Conservation (phyloP, 2,329 filamentous ascomycete genomes). For the Exutisphaerella laricina region DNA sequence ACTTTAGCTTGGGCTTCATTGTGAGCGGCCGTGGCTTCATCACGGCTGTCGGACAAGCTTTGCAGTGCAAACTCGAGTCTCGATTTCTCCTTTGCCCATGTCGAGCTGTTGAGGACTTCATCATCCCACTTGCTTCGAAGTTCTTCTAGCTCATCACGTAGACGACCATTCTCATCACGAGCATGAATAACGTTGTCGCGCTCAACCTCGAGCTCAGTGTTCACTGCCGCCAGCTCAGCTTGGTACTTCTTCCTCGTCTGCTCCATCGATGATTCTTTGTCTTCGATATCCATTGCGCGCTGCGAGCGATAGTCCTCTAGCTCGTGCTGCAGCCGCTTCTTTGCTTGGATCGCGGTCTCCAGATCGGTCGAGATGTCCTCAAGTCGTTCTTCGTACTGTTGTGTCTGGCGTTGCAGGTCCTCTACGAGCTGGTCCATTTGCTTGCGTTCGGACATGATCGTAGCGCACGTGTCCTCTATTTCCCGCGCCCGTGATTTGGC, state of each 20-base stretch:
- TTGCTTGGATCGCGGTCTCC: slow-evolving; percentile 76
- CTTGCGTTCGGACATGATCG: slow-evolving; percentile 86
- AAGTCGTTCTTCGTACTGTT: slow-evolving; percentile 82
- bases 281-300: slow-evolving; percentile 90
- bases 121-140: slow-evolving; percentile 96
- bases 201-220: slow-evolving; percentile 87
- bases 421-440: slow-evolving; percentile 83
- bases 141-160: slow-evolving; percentile 95
- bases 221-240: slow-evolving; percentile 79
- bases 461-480: slow-evolving; percentile 83
- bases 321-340: slow-evolving; percentile 93
- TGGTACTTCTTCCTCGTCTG: slow-evolving; percentile 98
- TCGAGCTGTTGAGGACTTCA: slow-evolving; percentile 93
- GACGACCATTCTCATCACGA: slow-evolving; percentile 73
- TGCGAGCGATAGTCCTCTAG: slow-evolving; percentile 96
- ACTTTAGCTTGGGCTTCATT: slow-evolving; percentile 94
- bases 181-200: slow-evolving; percentile 84
- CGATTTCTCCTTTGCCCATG: slow-evolving; percentile 97
- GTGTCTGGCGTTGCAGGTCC: slow-evolving; percentile 82
- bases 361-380: slow-evolving; percentile 90
- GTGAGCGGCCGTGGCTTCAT: slow-evolving; percentile 88
- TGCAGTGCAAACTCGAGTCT: slow-evolving; percentile 84
- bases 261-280: slow-evolving; percentile 93
- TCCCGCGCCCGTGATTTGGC: slow-evolving; percentile 84
- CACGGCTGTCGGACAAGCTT: slow-evolving; percentile 82